phyloP scores from a whole-genome alignment of 331 rosid genomes.

The Erythrophleum ivorense region DNA sequence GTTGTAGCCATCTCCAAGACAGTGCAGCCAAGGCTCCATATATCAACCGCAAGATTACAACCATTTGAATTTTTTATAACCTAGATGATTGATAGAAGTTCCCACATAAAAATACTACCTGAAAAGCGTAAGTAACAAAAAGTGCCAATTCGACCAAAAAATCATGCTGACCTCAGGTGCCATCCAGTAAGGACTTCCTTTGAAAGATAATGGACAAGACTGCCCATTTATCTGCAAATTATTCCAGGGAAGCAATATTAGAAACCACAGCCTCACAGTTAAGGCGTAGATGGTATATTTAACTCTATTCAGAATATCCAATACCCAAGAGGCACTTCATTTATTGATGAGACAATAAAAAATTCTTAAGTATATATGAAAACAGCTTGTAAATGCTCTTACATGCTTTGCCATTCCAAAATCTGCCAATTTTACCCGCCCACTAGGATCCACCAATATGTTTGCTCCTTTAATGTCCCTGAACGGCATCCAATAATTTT shows the following conservation, averaged over 20 bases:
- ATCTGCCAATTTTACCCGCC: slow-evolving; percentile 80
- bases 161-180: slow-evolving; percentile 87
- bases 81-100: slow-evolving; percentile 43
- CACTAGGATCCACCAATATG: slow-evolving; percentile 89
- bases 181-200: slow-evolving; percentile 99
- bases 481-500: slow-evolving; percentile 29
- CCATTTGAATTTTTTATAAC: slow-evolving; percentile 66
- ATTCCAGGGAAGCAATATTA: slow-evolving; percentile 38
- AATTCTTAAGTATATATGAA: slow-evolving; percentile 6
- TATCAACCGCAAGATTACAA: slow-evolving; percentile 76
- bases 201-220: slow-evolving; percentile 82
- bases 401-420: slow-evolving; percentile 94
- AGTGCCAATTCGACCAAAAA: not conserved
- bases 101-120: slow-evolving; percentile 32
- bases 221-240: slow-evolving; percentile 69
- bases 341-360: slow-evolving; percentile 3
- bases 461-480: slow-evolving; percentile 91
- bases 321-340: slow-evolving; percentile 28
- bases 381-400: slow-evolving; percentile 40
- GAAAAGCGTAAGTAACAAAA: slow-evolving; percentile 25
- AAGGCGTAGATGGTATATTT: slow-evolving; percentile 20
- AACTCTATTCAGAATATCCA: slow-evolving; percentile 28
- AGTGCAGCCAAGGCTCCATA: slow-evolving; percentile 91
- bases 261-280: slow-evolving; percentile 25
- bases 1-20: slow-evolving; percentile 91